Base-by-base conservation (phyloP, 2,329 filamentous ascomycete species). In the Aspergillus fumigatiaffinis region DNA sequence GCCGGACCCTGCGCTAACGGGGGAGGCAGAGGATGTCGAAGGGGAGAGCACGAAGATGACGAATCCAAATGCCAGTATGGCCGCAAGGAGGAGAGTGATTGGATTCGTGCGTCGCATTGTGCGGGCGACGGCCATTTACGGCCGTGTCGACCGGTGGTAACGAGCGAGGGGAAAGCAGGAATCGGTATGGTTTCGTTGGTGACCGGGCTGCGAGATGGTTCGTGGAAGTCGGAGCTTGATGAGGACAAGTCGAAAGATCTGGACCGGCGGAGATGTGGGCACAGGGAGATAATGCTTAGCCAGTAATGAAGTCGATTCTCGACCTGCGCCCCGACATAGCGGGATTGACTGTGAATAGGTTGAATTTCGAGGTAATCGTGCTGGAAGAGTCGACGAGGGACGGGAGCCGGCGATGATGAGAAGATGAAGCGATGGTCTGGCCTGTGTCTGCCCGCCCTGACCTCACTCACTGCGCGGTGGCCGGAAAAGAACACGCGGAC, bases 61-160 rank as follows among this genome's bases (percentile, higher is more conserved):
- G 76, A 89, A 85, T 77, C 89, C 84, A 70, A 94, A 82, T 73
- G 87, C 87, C 58, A 94, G 82, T 57, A 90, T 77, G 64, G 79
- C 82, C 67, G 90, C 90, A 64, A 95, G 81, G 65, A 88, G 73
- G 62, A 93, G 79, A 54, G 89, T 93, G 70, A 89, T 82, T 62
- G 90, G 88, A 76, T 86, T 94, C 72, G 88, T 85, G 78, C 89
- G 89, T 78, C 90, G 90, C 71, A 93, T 84, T 61, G 82, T 80
- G 77, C 90, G 89, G 71, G 81, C 71, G 65, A 82, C 76, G 67
- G 81, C 82, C 83, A 86, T 84, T 57, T 6, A 54, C 77, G 71
- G 69, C 68, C 67, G 62, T 55, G 58, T 54, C 59, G 60, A 52
- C 64, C 58, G 50, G 59, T 52, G 28, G 41, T 53, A 52, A 57